These are phyloP conservation scores for Aspergillus coremiiformis DNA, from an alignment of 495 filamentous ascomycete species.

Conservation along the genomic window DNA sequence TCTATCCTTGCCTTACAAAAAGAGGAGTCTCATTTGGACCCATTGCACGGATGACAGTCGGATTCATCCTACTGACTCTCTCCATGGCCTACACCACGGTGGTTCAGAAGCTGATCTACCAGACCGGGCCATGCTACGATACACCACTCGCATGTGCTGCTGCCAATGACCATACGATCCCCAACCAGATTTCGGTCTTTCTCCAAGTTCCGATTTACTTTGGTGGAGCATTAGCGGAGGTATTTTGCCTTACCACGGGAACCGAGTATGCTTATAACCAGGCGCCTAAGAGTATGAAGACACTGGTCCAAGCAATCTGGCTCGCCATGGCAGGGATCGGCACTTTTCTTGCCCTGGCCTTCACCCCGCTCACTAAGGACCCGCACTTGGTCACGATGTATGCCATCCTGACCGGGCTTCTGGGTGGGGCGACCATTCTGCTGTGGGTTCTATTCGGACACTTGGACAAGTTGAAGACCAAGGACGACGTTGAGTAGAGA, in stretches of 20 bases:
- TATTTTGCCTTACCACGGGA: constrained; percentile 47
- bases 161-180: constrained; percentile 13
- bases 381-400: constrained; percentile 19
- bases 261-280: constrained; percentile 40
- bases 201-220: constrained; percentile 51
- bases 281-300: constrained; percentile 27
- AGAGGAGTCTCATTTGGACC: constrained; percentile 36
- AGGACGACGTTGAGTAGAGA: no score
- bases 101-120: constrained; percentile 35
- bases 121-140: constrained; percentile 44
- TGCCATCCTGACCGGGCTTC: constrained; percentile 12
- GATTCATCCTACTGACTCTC: constrained; percentile 35
- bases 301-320: constrained; percentile 23
- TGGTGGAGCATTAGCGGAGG: constrained; percentile 50
- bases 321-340: constrained; percentile 19
- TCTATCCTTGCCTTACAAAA: constrained; percentile 39
- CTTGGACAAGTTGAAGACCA: not conserved
- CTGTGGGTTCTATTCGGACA: constrained; percentile 10
- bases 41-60: constrained; percentile 44
- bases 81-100: constrained; percentile 45
- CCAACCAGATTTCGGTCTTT: constrained; percentile 43
- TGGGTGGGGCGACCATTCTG: constrained; percentile 1
- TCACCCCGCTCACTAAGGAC: constrained; percentile 24
- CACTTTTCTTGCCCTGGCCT: constrained; percentile 19
- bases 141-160: constrained; percentile 33